Evolutionary conservation across 1,284 basidiomycete species (phyloP), one percentile per base, ranked within the genome.

Genomic region (Naganishia sp.): DNA sequence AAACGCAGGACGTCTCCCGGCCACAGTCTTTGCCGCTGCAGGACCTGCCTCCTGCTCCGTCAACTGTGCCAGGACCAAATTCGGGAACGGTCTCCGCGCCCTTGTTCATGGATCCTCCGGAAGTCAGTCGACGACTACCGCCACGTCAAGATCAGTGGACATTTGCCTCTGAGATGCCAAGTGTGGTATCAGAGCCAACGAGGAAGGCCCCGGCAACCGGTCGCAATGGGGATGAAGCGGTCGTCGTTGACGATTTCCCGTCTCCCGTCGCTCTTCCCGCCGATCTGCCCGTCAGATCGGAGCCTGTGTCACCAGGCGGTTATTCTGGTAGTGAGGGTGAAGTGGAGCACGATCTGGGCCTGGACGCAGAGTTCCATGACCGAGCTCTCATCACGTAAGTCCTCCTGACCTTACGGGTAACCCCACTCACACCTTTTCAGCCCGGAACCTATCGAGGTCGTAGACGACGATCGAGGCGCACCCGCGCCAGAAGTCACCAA

Each of bases 251-350:
- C 21, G 18, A 35, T 21, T 39, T 39, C 9, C 52, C 52, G 32
- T 50, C 47, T 39, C 58, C 47, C 3, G 32, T 23, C 17, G 23
- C 35, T 6, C 31, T 15, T 13, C 17, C 46, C 11, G 25, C 21
- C 1, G 13, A 9, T 39, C 31, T 43, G n/a, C 35, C 41, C 9
- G 58, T 61, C 10, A 61, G 51, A 11, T 21, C 47, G 5, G 58
- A 61, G 21, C 58, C 58, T 10, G 32, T 25, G 5, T 61, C 58
- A 28, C 58, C 58, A 17, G 35, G 49, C 10, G n/a, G 31, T 13
- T 61, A 51, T 17, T 61, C 58, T 35, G 58, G 58, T 10, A 61
- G 58, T 43, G 58, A 61, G 50, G 58, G 58, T 50, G 58, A 61
- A 61, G 58, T 61, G 13, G 58, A 61, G 58, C 58, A 61, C 42